Evolutionary conservation across 2,329 filamentous ascomycete genomes (phyloP).

Genomic region (Leptographium lundbergii): DNA sequence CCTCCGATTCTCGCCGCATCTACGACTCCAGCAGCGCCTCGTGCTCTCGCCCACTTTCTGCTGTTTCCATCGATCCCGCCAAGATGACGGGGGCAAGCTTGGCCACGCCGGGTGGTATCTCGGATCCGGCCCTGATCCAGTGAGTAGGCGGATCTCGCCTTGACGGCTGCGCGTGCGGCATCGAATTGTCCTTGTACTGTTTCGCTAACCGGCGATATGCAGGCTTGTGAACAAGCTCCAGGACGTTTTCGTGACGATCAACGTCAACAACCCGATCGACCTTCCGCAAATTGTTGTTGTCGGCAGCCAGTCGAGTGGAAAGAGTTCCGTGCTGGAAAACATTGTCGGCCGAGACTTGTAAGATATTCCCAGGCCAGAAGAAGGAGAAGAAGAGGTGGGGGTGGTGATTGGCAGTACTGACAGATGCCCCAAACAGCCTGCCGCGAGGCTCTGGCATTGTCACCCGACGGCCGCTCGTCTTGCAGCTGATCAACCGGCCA

Average conservation of each 20-base stretch:
- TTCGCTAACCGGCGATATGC: constrained; percentile 1
- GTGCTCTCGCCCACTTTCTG: not conserved
- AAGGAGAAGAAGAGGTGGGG: not conserved
- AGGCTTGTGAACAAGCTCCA: constrained; percentile 97
- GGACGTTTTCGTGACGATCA: constrained; percentile 97
- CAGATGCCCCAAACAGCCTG: constrained; percentile 42
- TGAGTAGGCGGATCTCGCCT: constrained; percentile 3
- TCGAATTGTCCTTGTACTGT: not conserved
- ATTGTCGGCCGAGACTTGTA: constrained; percentile 98
- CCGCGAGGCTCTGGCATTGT: constrained; percentile 97
- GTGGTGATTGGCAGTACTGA: not conserved
- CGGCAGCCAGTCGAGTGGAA: constrained; percentile 96
- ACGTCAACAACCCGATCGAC: constrained; percentile 98
- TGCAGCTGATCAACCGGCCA: constrained; percentile 92
- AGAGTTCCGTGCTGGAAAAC: constrained; percentile 97
- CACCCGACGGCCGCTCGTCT: constrained; percentile 85
- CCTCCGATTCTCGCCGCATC: not conserved
- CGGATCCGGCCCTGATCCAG: constrained; percentile 16
- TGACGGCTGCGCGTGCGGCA: not conserved
- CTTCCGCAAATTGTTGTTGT: constrained; percentile 96
- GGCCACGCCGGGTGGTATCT: constrained; percentile 15
- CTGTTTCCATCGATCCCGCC: not conserved
- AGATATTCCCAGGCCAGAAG: not conserved
- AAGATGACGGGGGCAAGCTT: constrained; percentile 8
- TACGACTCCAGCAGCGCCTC: not conserved